These are phyloP conservation scores for Emericellopsis cladophorae DNA, from an alignment of 2,329 filamentous ascomycete species.

Conservation along the genomic window DNA sequence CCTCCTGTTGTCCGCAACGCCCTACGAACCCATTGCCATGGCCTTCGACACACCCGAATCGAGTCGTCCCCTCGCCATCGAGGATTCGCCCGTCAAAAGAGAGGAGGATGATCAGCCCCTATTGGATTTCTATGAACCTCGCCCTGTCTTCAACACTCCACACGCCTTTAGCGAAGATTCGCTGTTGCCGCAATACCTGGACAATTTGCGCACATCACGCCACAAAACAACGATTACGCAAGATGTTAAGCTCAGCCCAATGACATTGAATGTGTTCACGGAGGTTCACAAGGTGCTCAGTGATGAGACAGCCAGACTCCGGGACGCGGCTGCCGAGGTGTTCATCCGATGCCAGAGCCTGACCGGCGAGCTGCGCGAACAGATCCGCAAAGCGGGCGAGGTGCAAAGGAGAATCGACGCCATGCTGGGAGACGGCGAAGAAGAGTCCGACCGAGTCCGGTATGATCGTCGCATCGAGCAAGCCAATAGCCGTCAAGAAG, in stretches of 20 bases:
- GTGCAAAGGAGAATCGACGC: conserved; percentile 54
- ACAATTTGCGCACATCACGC: conserved; percentile 43
- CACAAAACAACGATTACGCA: conserved; percentile 51
- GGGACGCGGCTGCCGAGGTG: conserved; percentile 57
- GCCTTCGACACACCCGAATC: conserved; percentile 46
- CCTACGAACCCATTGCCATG: conserved; percentile 44
- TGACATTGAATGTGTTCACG: conserved; percentile 59
- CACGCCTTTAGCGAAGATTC: conserved; percentile 46
- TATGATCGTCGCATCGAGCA: conserved; percentile 45
- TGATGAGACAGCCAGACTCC: conserved; percentile 55
- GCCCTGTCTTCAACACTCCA: conserved; percentile 53
- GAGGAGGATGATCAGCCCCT: conserved; percentile 28
- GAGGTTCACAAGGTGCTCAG: conserved; percentile 61
- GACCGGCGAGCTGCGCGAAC: conserved; percentile 53
- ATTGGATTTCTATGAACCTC: conserved; percentile 45
- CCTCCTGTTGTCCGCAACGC: conserved; percentile 46
- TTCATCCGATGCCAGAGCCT: conserved; percentile 60
- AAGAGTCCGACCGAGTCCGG: conserved; percentile 39
- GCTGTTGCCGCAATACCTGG: conserved; percentile 40
- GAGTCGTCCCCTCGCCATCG: conserved; percentile 28
- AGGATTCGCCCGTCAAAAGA: conserved; percentile 28
- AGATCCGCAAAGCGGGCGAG: conserved; percentile 53
- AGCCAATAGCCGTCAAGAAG: conserved; percentile 42
- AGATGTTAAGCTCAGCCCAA: conserved; percentile 56
- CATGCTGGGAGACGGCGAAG: conserved; percentile 34